Conservation (phyloP, 495 filamentous ascomycete genomes). For the Podospora comata region DNA sequence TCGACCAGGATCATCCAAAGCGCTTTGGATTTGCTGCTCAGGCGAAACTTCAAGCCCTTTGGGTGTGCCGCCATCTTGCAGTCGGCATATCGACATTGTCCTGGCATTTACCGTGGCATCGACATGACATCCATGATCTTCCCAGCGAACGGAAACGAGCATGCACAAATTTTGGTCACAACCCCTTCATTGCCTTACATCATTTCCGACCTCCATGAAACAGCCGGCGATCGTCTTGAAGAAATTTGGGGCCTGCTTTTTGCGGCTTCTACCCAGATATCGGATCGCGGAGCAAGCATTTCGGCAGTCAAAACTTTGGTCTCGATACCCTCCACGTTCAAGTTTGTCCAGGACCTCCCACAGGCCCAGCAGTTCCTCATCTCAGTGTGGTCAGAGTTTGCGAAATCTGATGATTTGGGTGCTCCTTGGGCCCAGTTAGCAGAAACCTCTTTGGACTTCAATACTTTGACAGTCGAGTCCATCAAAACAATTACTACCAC, state of each 20-base stretch:
- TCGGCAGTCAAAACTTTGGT: conserved; percentile 39
- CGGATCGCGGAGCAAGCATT: conserved; percentile 18
- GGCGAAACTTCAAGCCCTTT: conserved; percentile 77
- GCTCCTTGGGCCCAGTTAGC: conserved; percentile 37
- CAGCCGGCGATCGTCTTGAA: conserved; percentile 29
- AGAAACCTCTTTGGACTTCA: conserved; percentile 38
- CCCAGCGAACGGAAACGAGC: conserved; percentile 17
- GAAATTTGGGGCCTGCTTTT: conserved; percentile 38
- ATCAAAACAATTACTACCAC: conserved; percentile 28
- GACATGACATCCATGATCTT: conserved; percentile 22
- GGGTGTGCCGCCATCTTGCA: conserved; percentile 65
- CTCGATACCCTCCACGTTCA: conserved; percentile 31
- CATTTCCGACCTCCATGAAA: conserved; percentile 35
- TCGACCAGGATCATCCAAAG: conserved; percentile 34
- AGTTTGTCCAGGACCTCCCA: conserved; percentile 26
- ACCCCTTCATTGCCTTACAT: conserved; percentile 38
- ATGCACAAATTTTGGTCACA: conserved; percentile 29
- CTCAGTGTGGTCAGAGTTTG: conserved; percentile 33
- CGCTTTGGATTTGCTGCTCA: conserved; percentile 33
- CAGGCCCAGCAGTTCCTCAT: conserved; percentile 43
- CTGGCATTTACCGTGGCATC: conserved; percentile 22
- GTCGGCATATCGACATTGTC: conserved; percentile 38
- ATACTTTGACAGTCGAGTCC: conserved; percentile 29
- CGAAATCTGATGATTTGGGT: conserved; percentile 18
- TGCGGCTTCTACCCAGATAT: conserved; percentile 29